Base-by-base conservation (phyloP, 2,329 filamentous ascomycete species). In the Aureobasidium pullulans region DNA sequence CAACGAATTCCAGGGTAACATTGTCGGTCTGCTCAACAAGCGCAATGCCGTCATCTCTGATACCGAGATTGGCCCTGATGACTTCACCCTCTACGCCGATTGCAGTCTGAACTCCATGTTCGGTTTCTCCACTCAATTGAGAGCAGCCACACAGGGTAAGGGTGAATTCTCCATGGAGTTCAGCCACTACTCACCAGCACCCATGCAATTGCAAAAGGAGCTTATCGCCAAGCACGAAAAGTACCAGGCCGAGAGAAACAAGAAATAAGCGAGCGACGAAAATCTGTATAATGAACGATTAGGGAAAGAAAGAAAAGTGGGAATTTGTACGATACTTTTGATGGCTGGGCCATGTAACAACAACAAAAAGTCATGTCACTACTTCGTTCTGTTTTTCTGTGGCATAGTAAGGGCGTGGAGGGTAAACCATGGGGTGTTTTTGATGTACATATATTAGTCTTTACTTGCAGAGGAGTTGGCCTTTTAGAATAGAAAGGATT, bases 111-210 rank as follows among this genome's bases (percentile, higher is more conserved):
- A 97, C 73, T 85, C 87, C 72, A 99, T 99, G 94, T 99, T 99
- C 73, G 94, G 94, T 64, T 97, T 99, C 78, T 92, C 87, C 69
- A 89, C 87, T 43, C 89, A 96, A 75, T 77, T 99, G 66, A 84
- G 94, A 67, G 94, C 94, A 13, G 89, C 92, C 23, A 97, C 92
- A 2, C 94, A 99, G 78, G 94, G 94, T 63, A 99, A 99, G 82
- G 94, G 94, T 69, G 94, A 99, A 78, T 99, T 96, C 72, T 88
- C 84, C 69, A 97, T 99, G 94, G 94, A 99, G 77, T 99, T 99
- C 70, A 94, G 89, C 74, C 94, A 97, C 77, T 99, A 99, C 70
- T 85, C 89, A 56, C 81, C 90, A 54, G 90, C 94, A 61, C 88
- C 92, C 50, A 84, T 85, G 68, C 92, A 97, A 71, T 73, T 97